Conservation (phyloP, 805 yeast genomes). For the Candida ulmi region DNA sequence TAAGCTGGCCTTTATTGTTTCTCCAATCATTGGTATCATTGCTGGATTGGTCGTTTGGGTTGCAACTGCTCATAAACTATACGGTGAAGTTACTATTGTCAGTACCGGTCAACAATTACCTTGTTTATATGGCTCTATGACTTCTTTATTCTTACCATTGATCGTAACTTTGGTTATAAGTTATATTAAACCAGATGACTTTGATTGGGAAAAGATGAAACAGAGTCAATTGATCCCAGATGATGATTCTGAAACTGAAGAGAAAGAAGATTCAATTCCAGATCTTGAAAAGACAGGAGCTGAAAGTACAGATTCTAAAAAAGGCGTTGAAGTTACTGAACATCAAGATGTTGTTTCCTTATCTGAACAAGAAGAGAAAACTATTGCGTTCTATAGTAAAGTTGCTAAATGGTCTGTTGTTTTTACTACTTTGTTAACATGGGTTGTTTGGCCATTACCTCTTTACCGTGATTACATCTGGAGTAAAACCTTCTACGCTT, state of each 20-base stretch:
- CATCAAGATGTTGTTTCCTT: conserved; percentile 6
- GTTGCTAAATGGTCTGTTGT: conserved; percentile 25
- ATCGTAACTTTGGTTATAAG: conserved; percentile 50
- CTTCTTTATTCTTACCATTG: conserved; percentile 27
- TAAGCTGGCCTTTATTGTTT: conserved; percentile 24
- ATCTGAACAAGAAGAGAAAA: conserved; percentile 1
- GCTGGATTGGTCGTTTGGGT: conserved; percentile 29
- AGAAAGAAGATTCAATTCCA: too few relatives aligned
- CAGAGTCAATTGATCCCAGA: conserved; percentile 35
- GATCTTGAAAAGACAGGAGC: too few relatives aligned
- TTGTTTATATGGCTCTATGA: conserved; percentile 29
- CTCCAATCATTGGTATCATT: conserved; percentile 28
- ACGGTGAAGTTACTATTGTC: conserved; percentile 24
- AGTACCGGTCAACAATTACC: conserved; percentile 29
- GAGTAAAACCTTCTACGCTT: conserved; percentile 30
- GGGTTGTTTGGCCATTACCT: conserved; percentile 39
- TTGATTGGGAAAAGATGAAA: conserved; percentile 26
- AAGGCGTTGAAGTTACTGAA: neutral
- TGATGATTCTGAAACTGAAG: conserved; percentile 2
- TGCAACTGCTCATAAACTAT: conserved; percentile 25
- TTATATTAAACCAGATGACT: conserved; percentile 29
- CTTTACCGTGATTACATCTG: conserved; percentile 37
- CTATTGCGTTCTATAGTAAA: conserved; percentile 6
- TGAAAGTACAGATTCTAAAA: neutral
- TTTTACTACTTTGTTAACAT: conserved; percentile 27